Conservation (phyloP, 306 rosid genomes). For the Pterocarpus santalinus region DNA sequence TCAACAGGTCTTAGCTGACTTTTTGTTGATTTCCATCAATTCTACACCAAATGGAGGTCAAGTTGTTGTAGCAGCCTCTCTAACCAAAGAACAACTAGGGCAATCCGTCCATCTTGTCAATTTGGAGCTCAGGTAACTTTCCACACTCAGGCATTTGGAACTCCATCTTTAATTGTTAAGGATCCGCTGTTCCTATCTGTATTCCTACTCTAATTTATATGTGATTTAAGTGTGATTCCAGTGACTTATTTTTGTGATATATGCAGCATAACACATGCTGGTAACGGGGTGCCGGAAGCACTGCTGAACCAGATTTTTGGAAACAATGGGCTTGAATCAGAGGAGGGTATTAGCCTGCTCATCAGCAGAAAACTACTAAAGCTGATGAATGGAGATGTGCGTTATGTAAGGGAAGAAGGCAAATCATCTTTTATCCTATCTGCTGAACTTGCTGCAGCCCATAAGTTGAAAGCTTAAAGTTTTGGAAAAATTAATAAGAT, state of each 20-base stretch:
- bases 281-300: constrained; percentile 80
- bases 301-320: constrained; percentile 89
- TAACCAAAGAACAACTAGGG: constrained; percentile 80
- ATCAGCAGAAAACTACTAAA: constrained; percentile 85
- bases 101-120: constrained; percentile 84
- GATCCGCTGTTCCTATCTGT: background rate
- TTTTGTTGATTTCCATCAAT: constrained; percentile 69
- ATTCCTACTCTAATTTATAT: background rate
- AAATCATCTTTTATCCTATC: constrained; percentile 78
- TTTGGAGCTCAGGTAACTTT: constrained; percentile 77
- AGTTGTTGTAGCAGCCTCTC: constrained; percentile 64
- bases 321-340: constrained; percentile 62
- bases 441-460: constrained; percentile 79
- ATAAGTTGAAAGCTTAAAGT: constrained; percentile 44
- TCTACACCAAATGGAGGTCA: constrained; percentile 75
- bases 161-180: background rate
- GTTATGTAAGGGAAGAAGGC: constrained; percentile 83
- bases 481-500: constrained; percentile 45
- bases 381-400: constrained; percentile 91
- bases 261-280: constrained; percentile 75
- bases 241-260: constrained; percentile 2
- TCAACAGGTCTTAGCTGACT: constrained; percentile 89
- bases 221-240: background rate
- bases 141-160: constrained; percentile 1
- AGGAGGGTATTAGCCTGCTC: constrained; percentile 82